Evolutionary conservation across 768 basidiomycete genomes (phyloP), one percentile per base, ranked within the genome.

Genomic region (Hygrophoropsis aurantiaca): DNA sequence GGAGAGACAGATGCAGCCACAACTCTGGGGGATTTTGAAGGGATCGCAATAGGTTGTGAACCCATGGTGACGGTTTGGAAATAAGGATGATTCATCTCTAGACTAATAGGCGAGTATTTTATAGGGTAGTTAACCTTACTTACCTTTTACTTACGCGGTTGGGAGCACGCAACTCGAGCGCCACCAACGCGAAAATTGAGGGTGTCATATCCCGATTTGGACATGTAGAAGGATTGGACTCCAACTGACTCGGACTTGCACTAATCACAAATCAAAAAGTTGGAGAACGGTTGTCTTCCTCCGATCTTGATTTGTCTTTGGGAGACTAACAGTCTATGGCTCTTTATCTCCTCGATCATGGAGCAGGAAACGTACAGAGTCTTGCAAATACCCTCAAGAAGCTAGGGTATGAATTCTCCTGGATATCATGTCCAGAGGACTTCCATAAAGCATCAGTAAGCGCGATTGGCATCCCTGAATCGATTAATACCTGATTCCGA

Each of bases 311-410:
- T n/a, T n/a, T n/a, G n/a, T n/a, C n/a, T n/a, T n/a, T n/a, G n/a
- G n/a, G n/a, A n/a, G n/a, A n/a, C n/a, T n/a, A n/a, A n/a, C n/a
- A 35, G 16, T 13, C 41, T 49, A 80, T 79, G 79, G 68, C 65
- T 49, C 82, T 97, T 54, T 98, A 84, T 68, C 81, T 98, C 58
- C 85, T 98, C 54, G 95, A 97, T 67, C 97, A 98, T 63, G 94
- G 94, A 65, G 94, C 94, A 42, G 94, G 94, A 18, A 97, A 94
- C 61, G 90, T 93, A 38, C 85, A 86, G 71, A 92, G 89, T 60
- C 82, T 98, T 33, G 94, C 94, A 23, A 98, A 98, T 66, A 89
- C 94, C 2, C 75, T 98, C 55, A 79, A 70, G 36, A 81, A 80
- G 48, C 83, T 98, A 1, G 94, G 95, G 13, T 83, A 91, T 68